Conservation (phyloP, 2,329 filamentous ascomycete genomes). For the Stagonosporopsis rhizophila region DNA sequence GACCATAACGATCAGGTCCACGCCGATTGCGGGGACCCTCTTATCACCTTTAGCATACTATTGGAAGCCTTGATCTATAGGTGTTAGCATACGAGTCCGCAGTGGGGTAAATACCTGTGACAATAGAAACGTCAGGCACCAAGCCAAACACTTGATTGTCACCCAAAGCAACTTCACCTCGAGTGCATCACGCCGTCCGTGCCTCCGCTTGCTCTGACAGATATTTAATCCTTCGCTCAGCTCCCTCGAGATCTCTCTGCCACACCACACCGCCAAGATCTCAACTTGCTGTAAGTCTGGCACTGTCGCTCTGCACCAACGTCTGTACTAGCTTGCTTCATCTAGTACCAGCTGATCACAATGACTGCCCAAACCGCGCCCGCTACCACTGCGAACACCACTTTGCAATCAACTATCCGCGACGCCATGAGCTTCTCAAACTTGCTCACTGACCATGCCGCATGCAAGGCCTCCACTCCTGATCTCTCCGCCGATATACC, state of each 20-base stretch:
- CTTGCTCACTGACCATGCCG: conserved; percentile 19
- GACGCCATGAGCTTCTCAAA: conserved; percentile 37
- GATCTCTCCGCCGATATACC: conserved; percentile 1
- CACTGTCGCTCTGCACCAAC: neutral
- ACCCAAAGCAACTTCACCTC: conserved; percentile 31
- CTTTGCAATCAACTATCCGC: conserved; percentile 21
- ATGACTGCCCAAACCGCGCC: conserved; percentile 10
- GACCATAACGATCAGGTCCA: neutral
- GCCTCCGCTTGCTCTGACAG: neutral
- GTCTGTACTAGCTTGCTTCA: neutral
- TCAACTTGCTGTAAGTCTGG: neutral
- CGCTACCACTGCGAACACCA: neutral
- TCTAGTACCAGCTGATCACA: neutral
- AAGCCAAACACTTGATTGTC: conserved; percentile 29
- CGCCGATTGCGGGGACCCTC: neutral
- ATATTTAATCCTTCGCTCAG: conserved; percentile 34
- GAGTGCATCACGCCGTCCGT: neutral
- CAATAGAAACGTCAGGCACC: conserved; percentile 19
- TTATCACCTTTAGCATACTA: neutral
- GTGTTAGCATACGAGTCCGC: neutral
- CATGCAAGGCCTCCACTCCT: neutral
- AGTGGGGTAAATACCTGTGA: conserved; percentile 12
- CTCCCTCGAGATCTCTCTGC: conserved; percentile 34
- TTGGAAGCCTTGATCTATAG: neutral
- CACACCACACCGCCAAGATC: conserved; percentile 1